phyloP scores from a whole-genome alignment of 129 eudicot species.

The Mikania micrantha region DNA sequence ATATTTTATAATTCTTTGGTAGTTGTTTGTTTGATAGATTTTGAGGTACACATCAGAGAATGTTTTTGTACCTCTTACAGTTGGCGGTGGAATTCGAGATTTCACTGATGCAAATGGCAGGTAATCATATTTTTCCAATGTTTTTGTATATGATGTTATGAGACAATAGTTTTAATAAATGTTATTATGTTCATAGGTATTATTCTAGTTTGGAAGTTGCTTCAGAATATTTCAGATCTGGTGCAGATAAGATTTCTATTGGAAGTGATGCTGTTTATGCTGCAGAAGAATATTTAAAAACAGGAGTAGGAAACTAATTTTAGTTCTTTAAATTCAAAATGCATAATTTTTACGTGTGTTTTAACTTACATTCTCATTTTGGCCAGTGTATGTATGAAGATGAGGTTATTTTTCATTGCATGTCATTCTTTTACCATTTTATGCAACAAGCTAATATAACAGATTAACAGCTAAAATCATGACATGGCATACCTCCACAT shows the following conservation, averaged over 20 bases:
- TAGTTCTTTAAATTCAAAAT: background rate
- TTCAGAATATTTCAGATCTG: conserved; percentile 96
- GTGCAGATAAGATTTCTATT: conserved; percentile 93
- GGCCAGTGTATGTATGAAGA: background rate
- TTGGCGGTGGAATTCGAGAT: conserved; percentile 98
- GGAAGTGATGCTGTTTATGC: conserved; percentile 99
- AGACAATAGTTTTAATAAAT: background rate
- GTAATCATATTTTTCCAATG: conserved; percentile 22
- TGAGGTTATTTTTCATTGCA: background rate
- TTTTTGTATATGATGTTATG: background rate
- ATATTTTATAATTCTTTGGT: background rate
- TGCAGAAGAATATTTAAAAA: conserved; percentile 77
- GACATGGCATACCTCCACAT: background rate
- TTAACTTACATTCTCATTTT: background rate
- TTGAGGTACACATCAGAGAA: conserved; percentile 77
- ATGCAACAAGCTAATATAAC: background rate
- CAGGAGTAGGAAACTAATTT: conserved; percentile 54
- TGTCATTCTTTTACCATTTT: background rate
- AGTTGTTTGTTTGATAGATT: conserved; percentile 36
- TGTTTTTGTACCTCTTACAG: conserved; percentile 95
- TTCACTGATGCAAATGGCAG: conserved; percentile 95
- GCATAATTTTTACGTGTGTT: background rate
- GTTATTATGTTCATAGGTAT: conserved; percentile 33
- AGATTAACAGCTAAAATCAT: background rate
- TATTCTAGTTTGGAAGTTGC: conserved; percentile 98